These are phyloP conservation scores for Arbutus unedo DNA, from an alignment of 148 eudicot genomes.

Conservation along the genomic window DNA sequence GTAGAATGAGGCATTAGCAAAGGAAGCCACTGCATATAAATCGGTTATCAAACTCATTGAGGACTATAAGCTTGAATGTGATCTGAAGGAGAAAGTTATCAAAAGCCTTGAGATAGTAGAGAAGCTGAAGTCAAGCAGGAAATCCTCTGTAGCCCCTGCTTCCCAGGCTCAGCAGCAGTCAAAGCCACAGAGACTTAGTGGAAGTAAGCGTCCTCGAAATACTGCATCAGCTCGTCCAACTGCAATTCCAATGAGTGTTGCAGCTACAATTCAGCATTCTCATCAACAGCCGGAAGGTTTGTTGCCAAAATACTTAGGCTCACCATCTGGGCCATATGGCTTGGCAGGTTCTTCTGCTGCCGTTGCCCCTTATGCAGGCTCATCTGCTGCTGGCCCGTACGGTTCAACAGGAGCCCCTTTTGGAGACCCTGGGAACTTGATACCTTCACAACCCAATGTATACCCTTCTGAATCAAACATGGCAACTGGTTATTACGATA, in stretches of 20 bases:
- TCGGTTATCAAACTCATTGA: slow-evolving; percentile 34
- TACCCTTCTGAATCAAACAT: slow-evolving; percentile 17
- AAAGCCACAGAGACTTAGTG: slow-evolving; percentile 24
- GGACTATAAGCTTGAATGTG: slow-evolving; percentile 35
- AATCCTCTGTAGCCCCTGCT: slow-evolving; percentile 19
- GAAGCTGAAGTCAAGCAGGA: slow-evolving; percentile 23
- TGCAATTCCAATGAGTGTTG: slow-evolving; percentile 14
- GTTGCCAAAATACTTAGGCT: slow-evolving; percentile 23
- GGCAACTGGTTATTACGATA: slow-evolving; percentile 25
- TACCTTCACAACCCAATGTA: slow-evolving; percentile 15
- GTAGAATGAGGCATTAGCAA: slow-evolving; percentile 33
- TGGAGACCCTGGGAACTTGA: slow-evolving; percentile 17
- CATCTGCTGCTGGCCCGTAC: slow-evolving; percentile 18
- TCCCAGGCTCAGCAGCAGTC: slow-evolving; percentile 19
- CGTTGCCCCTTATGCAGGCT: slow-evolving; percentile 16
- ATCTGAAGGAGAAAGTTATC: slow-evolving; percentile 28
- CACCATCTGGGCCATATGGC: slow-evolving; percentile 21
- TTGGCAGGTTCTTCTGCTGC: slow-evolving; percentile 10
- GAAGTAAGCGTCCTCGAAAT: slow-evolving; percentile 25
- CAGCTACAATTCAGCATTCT: slow-evolving; percentile 27
- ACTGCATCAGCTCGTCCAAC: slow-evolving; percentile 18
- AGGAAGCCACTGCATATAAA: slow-evolving; percentile 34
- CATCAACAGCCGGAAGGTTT: slow-evolving; percentile 24
- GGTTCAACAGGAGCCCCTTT: slow-evolving; percentile 16
- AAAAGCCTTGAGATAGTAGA: slow-evolving; percentile 36